These are phyloP conservation scores for Penicillium steckii DNA, from an alignment of 495 filamentous ascomycete genomes.

Conservation along the genomic window DNA sequence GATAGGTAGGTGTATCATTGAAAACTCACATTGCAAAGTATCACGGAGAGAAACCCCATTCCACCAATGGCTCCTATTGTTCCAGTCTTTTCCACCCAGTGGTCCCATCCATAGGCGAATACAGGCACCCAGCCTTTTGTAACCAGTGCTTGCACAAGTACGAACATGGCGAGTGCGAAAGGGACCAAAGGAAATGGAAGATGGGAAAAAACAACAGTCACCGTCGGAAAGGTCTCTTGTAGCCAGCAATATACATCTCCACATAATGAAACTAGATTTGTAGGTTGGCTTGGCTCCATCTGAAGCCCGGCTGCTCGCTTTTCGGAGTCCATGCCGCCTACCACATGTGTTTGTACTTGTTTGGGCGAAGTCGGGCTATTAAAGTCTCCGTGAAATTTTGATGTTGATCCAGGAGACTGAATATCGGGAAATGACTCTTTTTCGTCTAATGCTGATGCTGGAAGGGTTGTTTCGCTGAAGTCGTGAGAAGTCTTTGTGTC, in stretches of 20 bases:
- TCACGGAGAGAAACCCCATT: constrained; percentile 66
- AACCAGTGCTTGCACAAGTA: constrained; percentile 64
- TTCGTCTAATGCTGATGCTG: constrained; percentile 6
- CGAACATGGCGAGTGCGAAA: constrained; percentile 66
- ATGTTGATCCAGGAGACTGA: neutral
- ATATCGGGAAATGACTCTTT: constrained; percentile 14
- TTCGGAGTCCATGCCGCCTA: constrained; percentile 12
- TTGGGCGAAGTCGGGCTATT: constrained; percentile 4
- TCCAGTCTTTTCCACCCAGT: constrained; percentile 64
- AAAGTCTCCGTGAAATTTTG: neutral
- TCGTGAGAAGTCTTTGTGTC: neutral
- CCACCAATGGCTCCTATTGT: constrained; percentile 62
- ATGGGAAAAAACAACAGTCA: constrained; percentile 56
- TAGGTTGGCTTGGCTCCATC: neutral
- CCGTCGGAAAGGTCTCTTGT: constrained; percentile 65
- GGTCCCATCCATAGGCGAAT: constrained; percentile 66
- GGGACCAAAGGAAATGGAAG: constrained; percentile 62
- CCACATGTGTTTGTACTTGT: neutral
- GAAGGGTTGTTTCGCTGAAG: constrained; percentile 1
- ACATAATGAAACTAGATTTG: constrained; percentile 49
- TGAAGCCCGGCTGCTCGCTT: constrained; percentile 1
- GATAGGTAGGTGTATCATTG: neutral
- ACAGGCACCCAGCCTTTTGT: constrained; percentile 67
- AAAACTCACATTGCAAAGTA: constrained; percentile 64
- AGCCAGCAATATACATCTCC: constrained; percentile 48